Evolutionary conservation across 2,329 filamentous ascomycete genomes (phyloP).

Genomic region (Epichloe bromicola): DNA sequence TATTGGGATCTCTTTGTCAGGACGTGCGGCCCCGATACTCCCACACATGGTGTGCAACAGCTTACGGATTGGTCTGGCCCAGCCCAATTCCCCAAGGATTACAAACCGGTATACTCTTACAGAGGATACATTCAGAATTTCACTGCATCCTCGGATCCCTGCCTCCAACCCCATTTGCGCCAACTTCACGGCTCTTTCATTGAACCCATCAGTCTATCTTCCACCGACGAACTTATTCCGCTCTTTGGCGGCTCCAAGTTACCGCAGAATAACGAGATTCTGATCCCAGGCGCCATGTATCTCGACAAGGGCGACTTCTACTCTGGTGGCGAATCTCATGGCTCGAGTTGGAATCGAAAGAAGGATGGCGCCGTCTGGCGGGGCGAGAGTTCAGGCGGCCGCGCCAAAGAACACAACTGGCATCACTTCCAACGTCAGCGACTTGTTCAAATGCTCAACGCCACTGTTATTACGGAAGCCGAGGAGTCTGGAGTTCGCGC

Average conservation of each 20-base stretch:
- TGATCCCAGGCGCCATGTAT: conserved; percentile 54
- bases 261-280: conserved; percentile 49
- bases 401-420: conserved; percentile 43
- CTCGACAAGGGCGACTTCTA: conserved; percentile 45
- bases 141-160: conserved; percentile 44
- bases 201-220: conserved; percentile 36
- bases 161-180: conserved; percentile 40
- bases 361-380: conserved; percentile 46
- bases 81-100: conserved; percentile 21
- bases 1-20: conserved; percentile 48
- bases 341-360: conserved; percentile 46
- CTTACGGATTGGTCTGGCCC: conserved; percentile 22
- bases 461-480: conserved; percentile 37
- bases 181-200: conserved; percentile 44
- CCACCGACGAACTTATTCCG: conserved; percentile 42
- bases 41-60: conserved; percentile 18
- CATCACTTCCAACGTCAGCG: conserved; percentile 58
- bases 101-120: conserved; percentile 23
- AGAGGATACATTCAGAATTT: conserved; percentile 44
- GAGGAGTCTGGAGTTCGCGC: conserved; percentile 28
- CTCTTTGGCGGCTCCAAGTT: conserved; percentile 51
- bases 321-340: conserved; percentile 40
- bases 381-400: conserved; percentile 50
- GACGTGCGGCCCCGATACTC: conserved; percentile 40
- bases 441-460: conserved; percentile 56